Evolutionary conservation across 106 monocot species (phyloP).

Genomic region (Triglochin maritima): DNA sequence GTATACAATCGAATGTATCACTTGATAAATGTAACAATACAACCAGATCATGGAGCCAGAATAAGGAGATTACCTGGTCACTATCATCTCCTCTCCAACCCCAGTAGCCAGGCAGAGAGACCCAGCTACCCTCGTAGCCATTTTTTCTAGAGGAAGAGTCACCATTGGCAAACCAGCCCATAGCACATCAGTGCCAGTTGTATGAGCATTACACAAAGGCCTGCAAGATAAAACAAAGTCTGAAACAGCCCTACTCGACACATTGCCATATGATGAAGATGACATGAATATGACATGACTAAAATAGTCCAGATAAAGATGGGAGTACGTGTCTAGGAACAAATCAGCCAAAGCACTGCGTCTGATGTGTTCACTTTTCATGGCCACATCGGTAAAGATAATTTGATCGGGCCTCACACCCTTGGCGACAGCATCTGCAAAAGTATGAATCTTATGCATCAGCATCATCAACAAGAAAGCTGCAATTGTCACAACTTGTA

Average conservation of each 20-base stretch:
- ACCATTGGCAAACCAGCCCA: slow-evolving; percentile 97
- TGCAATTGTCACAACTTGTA: neutral
- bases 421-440: slow-evolving; percentile 67
- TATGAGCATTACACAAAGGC: slow-evolving; percentile 89
- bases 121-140: slow-evolving; percentile 96
- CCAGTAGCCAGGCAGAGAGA: slow-evolving; percentile 87
- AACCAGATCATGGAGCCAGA: neutral
- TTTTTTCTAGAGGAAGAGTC: slow-evolving; percentile 85
- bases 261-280: no score
- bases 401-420: slow-evolving; percentile 83
- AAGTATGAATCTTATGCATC: neutral
- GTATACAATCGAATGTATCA: neutral
- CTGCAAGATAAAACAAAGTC: slow-evolving; percentile 17
- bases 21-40: slow-evolving; percentile 3
- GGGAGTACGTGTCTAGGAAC: slow-evolving; percentile 68
- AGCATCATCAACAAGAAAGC: neutral
- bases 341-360: slow-evolving; percentile 88
- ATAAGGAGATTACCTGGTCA: slow-evolving; percentile 36
- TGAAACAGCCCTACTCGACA: no score
- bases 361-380: slow-evolving; percentile 89
- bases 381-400: slow-evolving; percentile 91
- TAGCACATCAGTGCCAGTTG: slow-evolving; percentile 88
- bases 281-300: no score
- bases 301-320: neutral
- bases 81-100: slow-evolving; percentile 95